Evolutionary conservation across 768 basidiomycete species (phyloP), one percentile per base, ranked within the genome.

Genomic region (Boletus speciosus): DNA sequence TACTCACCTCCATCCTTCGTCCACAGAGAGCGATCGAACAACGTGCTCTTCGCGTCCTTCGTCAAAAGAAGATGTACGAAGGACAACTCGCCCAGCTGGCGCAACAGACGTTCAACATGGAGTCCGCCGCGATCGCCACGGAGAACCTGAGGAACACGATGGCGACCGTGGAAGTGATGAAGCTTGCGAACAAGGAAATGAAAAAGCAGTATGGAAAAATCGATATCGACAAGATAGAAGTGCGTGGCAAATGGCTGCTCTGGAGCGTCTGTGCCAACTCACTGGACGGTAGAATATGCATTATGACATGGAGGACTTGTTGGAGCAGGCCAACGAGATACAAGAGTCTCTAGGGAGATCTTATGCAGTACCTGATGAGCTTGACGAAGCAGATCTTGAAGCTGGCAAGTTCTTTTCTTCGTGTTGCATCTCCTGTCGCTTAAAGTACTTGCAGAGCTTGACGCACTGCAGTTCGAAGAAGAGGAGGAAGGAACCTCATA

Each of bases 21-120:
- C 35, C 0, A 14, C 66, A 97, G 95, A 77, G 79, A 57, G 95
- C 97, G 3, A 88, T 98, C 37, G 91, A 96, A 70, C 88, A 95
- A 70, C 85, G 97, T n/a, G 97, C 97, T 2, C 73, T 98, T 52
- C 81, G 92, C 43, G 91, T 90, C 3, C 78, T 99, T 39, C 93
- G 93, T 73, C 97, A 98, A 76, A 98, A 93, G 78, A 81, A 84
- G 73, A 86, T 98, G 91, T 96, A 96, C 73, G 97, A 99, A 69
- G 79, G 78, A 14, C 97, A 99, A 70, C 81, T 98, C 37, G 79
- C 84, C 9, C 93, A 97, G 70, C 79, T 99, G 15, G 78, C 88
- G 29, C 97, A 98, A 68, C 97, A 98, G 71, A 87, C 91, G 23
- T 98, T 93, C 77, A 98, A 99, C 73, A 98, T 98, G 90, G 95